Evolutionary conservation across 2,329 filamentous ascomycete species (phyloP).

Genomic region (Botrytis medusae): DNA sequence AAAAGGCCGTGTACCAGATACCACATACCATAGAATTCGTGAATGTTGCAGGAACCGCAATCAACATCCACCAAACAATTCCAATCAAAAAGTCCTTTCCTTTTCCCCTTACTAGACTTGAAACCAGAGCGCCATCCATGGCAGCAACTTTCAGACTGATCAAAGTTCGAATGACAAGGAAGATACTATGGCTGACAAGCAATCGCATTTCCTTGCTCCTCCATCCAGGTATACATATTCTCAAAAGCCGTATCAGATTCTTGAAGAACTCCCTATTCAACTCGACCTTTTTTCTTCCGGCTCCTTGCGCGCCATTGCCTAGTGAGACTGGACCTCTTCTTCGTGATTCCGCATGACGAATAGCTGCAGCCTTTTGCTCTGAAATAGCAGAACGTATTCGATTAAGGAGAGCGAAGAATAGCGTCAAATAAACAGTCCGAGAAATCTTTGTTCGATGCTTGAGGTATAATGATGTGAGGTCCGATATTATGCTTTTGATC

Average conservation of each 20-base stretch:
- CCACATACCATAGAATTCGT: slow-evolving; percentile 91
- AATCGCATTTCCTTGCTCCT: slow-evolving; percentile 83
- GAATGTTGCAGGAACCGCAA: slow-evolving; percentile 93
- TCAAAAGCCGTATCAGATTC: slow-evolving; percentile 68
- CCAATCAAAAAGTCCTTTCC: slow-evolving; percentile 86
- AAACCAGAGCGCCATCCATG: slow-evolving; percentile 90
- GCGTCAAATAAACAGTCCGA: slow-evolving; percentile 76
- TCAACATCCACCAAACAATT: slow-evolving; percentile 97
- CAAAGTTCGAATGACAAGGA: slow-evolving; percentile 84
- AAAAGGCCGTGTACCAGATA: not conserved
- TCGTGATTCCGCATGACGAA: slow-evolving; percentile 61
- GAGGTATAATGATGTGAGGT: slow-evolving; percentile 72
- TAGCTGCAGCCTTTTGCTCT: slow-evolving; percentile 85
- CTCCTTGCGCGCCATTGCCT: slow-evolving; percentile 36
- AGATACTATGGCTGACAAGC: slow-evolving; percentile 87
- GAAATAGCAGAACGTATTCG: slow-evolving; percentile 88
- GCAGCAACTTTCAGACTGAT: slow-evolving; percentile 96
- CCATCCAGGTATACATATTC: slow-evolving; percentile 89
- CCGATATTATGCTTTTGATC: slow-evolving; percentile 62
- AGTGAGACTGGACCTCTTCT: slow-evolving; percentile 52
- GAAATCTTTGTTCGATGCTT: slow-evolving; percentile 80
- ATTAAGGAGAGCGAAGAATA: slow-evolving; percentile 78
- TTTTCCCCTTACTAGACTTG: slow-evolving; percentile 85
- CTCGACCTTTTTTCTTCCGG: slow-evolving; percentile 76
- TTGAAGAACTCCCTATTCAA: slow-evolving; percentile 81